Evolutionary conservation across 768 basidiomycete species (phyloP).

Genomic region (Pleurotus cornucopiae): DNA sequence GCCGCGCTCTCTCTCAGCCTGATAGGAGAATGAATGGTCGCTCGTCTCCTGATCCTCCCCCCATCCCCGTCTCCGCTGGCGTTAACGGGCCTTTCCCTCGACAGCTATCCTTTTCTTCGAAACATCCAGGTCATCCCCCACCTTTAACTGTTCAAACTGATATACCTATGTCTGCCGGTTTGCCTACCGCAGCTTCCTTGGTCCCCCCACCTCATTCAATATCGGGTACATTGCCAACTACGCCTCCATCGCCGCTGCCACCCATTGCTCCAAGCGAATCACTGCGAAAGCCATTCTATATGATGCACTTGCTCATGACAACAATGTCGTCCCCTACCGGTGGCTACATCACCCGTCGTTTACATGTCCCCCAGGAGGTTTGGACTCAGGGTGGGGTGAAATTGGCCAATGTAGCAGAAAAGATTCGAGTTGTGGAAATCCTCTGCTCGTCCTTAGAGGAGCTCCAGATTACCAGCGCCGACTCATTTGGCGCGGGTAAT

Average conservation of each 20-base stretch:
- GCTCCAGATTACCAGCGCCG: conserved; percentile 64
- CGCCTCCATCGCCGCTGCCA: conserved; percentile 77
- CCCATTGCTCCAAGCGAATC: conserved; percentile 67
- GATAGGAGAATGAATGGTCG: conserved; percentile 55
- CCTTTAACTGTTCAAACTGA: conserved; percentile 50
- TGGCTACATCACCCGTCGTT: conserved; percentile 81
- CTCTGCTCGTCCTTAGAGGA: conserved; percentile 78
- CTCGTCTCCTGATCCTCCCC: conserved; percentile 53
- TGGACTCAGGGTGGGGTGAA: conserved; percentile 92
- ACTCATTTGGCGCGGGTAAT: conserved; percentile 75
- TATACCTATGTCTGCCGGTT: conserved; percentile 27
- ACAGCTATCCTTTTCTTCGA: conserved; percentile 62
- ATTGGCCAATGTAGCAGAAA: conserved; percentile 75
- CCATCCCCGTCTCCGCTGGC: conserved; percentile 37
- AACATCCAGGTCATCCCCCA: conserved; percentile 46
- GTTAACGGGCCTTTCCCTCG: conserved; percentile 38
- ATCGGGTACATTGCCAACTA: conserved; percentile 58
- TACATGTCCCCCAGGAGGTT: conserved; percentile 86
- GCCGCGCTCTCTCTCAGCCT: conserved; percentile 74
- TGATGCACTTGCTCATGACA: conserved; percentile 77
- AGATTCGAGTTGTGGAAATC: conserved; percentile 80
- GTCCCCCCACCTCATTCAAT: conserved; percentile 44
- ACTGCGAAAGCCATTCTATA: conserved; percentile 81
- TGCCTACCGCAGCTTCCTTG: conserved; percentile 28
- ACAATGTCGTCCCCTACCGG: conserved; percentile 80